Percentiles rank a stretch among this genome's conserved stretches.
Conservation (phyloP, 495 filamentous ascomycete genomes). For the Lichenothelia convexa region DNA sequence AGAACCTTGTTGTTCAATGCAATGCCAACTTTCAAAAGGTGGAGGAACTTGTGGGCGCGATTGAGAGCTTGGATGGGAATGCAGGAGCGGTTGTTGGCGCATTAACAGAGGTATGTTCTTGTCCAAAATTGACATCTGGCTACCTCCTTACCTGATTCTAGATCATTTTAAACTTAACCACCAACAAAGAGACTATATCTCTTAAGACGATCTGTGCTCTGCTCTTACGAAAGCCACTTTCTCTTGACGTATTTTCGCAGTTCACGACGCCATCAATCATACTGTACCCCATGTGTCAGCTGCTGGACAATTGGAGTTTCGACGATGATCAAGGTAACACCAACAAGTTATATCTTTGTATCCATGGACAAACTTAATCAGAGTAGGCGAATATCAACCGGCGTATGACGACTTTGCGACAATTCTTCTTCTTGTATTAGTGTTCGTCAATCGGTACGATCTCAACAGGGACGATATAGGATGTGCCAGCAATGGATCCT, state of each 20-base stretch:
- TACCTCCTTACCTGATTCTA: conserved; percentile 13
- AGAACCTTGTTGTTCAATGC: conserved; percentile 57
- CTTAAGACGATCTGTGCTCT: conserved; percentile 68
- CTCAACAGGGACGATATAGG: conserved; percentile 51
- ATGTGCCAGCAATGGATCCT: conserved; percentile 41
- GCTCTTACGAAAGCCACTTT: conserved; percentile 57
- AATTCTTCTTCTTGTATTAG: conserved; percentile 64
- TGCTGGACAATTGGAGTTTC: conserved; percentile 79
- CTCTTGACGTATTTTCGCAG: conserved; percentile 69
- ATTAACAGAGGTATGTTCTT: conserved; percentile 46
- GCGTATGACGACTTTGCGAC: conserved; percentile 94
- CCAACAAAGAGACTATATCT: conserved; percentile 76
- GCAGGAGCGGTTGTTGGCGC: conserved; percentile 74
- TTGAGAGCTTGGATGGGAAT: conserved; percentile 91
- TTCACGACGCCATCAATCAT: conserved; percentile 63
- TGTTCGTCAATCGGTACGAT: conserved; percentile 69
- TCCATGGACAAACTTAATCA: not conserved
- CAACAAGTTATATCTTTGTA: not conserved
- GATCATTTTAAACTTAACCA: conserved; percentile 62
- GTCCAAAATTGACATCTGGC: not conserved
- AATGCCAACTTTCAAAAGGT: conserved; percentile 49
- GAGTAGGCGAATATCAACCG: conserved; percentile 66
- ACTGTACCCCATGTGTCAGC: conserved; percentile 62
- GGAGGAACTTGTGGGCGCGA: conserved; percentile 54
- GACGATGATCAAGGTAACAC: conserved; percentile 62